phyloP scores from a whole-genome alignment of 768 basidiomycete species.

The Zangia roseola region DNA sequence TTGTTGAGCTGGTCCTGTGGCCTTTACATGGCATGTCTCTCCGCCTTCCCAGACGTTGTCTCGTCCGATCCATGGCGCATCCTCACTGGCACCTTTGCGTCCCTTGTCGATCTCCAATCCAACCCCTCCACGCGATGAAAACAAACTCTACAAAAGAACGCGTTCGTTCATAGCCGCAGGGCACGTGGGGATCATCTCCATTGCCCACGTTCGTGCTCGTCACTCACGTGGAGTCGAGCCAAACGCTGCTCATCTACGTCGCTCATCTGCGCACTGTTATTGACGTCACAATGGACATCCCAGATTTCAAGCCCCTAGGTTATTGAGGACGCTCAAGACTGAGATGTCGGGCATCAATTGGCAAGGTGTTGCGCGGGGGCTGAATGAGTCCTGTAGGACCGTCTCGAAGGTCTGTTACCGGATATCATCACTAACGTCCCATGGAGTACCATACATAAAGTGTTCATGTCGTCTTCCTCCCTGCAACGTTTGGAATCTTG shows the following conservation, averaged over 20 bases:
- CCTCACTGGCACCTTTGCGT: conserved; percentile 58
- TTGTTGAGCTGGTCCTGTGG: conserved; percentile 73
- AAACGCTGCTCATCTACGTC: conserved; percentile 39
- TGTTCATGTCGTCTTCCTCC: conserved; percentile 99
- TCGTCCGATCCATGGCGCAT: conserved; percentile 48
- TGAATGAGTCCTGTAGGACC: conserved; percentile 96
- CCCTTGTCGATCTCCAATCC: conserved; percentile 58
- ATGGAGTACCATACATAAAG: conserved; percentile 89
- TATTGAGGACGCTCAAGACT: conserved; percentile 85
- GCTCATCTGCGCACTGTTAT: conserved; percentile 67
- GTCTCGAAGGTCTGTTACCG: conserved; percentile 89
- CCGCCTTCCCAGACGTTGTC: conserved; percentile 44
- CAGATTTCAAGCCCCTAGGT: conserved; percentile 47
- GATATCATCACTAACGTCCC: conserved; percentile 95
- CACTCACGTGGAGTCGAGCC: conserved; percentile 46
- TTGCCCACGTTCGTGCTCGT: conserved; percentile 54
- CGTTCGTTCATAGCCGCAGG: no score
- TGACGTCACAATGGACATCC: conserved; percentile 59
- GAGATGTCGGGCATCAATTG: conserved; percentile 95
- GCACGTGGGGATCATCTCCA: conserved; percentile 57
- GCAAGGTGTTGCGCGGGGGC: conserved; percentile 96
- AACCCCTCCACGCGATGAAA: conserved; percentile 53
- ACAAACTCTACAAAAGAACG: conserved; percentile 57
- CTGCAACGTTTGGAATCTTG: conserved; percentile 92
- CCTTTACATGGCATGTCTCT: conserved; percentile 53